Base-by-base conservation (phyloP, 1,284 basidiomycete species). In the Cryptococcus sp. region DNA sequence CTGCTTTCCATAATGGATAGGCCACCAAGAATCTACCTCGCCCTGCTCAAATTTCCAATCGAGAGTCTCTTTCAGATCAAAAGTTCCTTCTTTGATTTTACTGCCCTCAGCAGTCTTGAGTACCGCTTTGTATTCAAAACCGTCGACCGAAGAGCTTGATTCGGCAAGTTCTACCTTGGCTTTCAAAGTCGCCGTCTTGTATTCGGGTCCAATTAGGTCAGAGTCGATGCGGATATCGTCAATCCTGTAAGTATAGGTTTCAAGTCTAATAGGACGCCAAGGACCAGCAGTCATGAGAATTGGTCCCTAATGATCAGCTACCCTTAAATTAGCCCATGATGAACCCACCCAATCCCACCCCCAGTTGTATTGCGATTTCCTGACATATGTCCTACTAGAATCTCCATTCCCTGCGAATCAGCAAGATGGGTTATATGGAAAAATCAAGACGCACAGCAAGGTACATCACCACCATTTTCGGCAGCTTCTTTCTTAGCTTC, bases 301-400 rank as follows among this genome's bases (percentile, higher is more conserved):
- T 3, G 76, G 77, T 50, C 87, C 90, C 90, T 88, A 88, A 65
- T 89, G 86, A 86, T 87, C 23, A 1, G 25, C 3, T 5, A 25
- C 2, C n/a, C 21, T 9, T 34, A 19, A 41, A 7, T 13, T 19
- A 21, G 39, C 9, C 11, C 9, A 19, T 7, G 11, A 19, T 41
- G 10, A 19, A 41, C 39, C 19, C 19, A 41, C 39, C 39, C 39
- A 41, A 21, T 41, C 39, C 39, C 39, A 41, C 54, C 60, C 73
- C 72, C 70, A 74, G 16, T 60, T 87, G 77, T 91, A 93, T 67
- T 89, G 86, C 1, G 90, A 88, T 74, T 92, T 92, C 47, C 91
- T 83, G 41, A 91, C 85, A 66, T 92, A 87, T 22, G 92, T 77
- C 39, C 91, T 82, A 61, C 85, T 87, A 0, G 87, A 84, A 67